phyloP scores from a whole-genome alignment of 352 stramenopile species.

The Pythium volutum region DNA sequence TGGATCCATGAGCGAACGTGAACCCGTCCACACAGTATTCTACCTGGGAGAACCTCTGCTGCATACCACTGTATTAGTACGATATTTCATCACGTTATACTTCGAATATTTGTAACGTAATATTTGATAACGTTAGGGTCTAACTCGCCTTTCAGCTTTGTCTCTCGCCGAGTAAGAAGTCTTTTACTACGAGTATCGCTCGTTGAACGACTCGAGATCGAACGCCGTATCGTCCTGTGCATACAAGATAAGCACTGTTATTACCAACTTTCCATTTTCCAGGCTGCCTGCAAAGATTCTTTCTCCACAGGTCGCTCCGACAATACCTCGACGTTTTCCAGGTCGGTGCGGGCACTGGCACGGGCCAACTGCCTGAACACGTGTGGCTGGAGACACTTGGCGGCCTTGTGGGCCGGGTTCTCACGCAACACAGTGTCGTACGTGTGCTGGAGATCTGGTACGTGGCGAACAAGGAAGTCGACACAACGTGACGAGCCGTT shows the following conservation, averaged over 20 bases:
- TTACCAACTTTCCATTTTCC: background rate
- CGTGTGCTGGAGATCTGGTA: slow-evolving; percentile 37
- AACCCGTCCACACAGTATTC: too few relatives aligned
- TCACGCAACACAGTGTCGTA: slow-evolving; percentile 44
- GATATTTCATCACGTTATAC: too few relatives aligned
- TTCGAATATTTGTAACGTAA: too few relatives aligned
- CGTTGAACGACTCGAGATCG: slow-evolving; percentile 4
- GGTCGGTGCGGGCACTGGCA: slow-evolving; percentile 36
- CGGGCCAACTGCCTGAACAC: slow-evolving; percentile 40
- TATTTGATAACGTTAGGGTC: too few relatives aligned
- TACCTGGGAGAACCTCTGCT: too few relatives aligned
- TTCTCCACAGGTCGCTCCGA: background rate
- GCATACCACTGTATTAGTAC: too few relatives aligned
- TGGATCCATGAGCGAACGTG: too few relatives aligned
- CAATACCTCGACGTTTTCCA: slow-evolving; percentile 60
- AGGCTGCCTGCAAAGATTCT: background rate
- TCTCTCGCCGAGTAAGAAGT: too few relatives aligned
- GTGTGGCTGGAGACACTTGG: slow-evolving; percentile 40
- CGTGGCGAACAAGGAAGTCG: slow-evolving; percentile 37
- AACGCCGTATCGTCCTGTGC: slow-evolving; percentile 5
- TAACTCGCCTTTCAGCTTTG: too few relatives aligned
- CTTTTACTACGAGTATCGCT: slow-evolving; percentile 1
- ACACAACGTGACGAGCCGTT: slow-evolving; percentile 47
- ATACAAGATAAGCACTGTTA: background rate
- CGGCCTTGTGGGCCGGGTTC: slow-evolving; percentile 57